phyloP scores from a whole-genome alignment of 495 filamentous ascomycete genomes.

The Thozetella sp. region DNA sequence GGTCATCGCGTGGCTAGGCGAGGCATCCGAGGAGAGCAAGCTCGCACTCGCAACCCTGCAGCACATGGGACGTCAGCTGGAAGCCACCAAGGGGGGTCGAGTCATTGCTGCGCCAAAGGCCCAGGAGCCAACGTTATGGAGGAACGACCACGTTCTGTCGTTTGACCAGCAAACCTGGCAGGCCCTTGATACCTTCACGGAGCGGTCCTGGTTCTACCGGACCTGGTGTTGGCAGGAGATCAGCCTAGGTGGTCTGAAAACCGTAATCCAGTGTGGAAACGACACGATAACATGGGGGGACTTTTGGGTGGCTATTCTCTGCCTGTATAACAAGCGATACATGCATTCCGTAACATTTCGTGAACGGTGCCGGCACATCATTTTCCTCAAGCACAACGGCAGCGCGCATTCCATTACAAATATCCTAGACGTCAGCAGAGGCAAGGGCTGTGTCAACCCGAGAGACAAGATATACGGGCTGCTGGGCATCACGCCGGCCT shows the following conservation, averaged over 20 bases:
- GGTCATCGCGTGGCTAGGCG: slow-evolving; percentile 29
- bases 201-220: not conserved
- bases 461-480: slow-evolving; percentile 18
- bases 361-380: not conserved
- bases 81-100: not conserved
- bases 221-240: slow-evolving; percentile 2
- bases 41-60: slow-evolving; percentile 4
- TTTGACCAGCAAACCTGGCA: not conserved
- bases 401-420: not conserved
- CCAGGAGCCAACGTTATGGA: not conserved
- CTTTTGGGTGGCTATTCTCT: not conserved
- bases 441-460: slow-evolving; percentile 1
- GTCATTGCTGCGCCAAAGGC: not conserved
- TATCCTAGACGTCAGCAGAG: not conserved
- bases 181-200: not conserved
- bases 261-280: not conserved
- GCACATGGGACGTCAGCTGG: not conserved
- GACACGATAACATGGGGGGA: not conserved
- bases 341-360: not conserved
- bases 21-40: slow-evolving; percentile 11
- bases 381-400: not conserved
- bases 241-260: not conserved
- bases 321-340: not conserved
- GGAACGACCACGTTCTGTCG: not conserved
- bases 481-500: slow-evolving; percentile 2